phyloP scores from a whole-genome alignment of 2,329 filamentous ascomycete species.

The Sporothrix phasma region DNA sequence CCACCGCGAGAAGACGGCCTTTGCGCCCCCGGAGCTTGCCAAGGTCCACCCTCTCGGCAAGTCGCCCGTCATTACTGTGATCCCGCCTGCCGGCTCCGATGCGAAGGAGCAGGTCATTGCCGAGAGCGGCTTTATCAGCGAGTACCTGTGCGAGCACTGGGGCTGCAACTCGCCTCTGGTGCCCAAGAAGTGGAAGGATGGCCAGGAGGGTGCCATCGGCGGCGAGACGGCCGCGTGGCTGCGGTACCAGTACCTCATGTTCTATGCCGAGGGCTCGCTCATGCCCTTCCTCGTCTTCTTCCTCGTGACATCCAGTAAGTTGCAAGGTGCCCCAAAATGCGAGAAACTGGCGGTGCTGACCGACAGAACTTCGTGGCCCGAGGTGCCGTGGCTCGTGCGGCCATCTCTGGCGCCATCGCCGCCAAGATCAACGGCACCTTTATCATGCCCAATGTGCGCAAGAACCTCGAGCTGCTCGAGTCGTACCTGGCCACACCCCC shows the following conservation, averaged over 20 bases:
- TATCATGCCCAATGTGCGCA: conserved; percentile 38
- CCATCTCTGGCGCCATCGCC: conserved; percentile 38
- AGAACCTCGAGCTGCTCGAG: conserved; percentile 41
- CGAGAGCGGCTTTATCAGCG: conserved; percentile 70
- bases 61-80: conserved; percentile 65
- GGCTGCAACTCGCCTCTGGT: conserved; percentile 36
- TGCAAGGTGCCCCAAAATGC: too few relatives aligned
- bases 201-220: conserved; percentile 46
- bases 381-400: conserved; percentile 43
- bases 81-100: conserved; percentile 23
- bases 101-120: conserved; percentile 53
- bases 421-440: conserved; percentile 33
- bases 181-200: conserved; percentile 45
- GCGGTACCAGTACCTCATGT: conserved; percentile 59
- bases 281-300: conserved; percentile 61
- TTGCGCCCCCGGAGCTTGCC: conserved; percentile 69
- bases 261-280: conserved; percentile 76
- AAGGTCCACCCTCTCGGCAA: conserved; percentile 79
- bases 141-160: conserved; percentile 68
- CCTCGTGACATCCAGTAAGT: conserved; percentile 47
- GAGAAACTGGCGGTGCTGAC: too few relatives aligned
- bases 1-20: conserved; percentile 49
- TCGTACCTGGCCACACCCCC: conserved; percentile 37
- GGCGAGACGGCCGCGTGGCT: conserved; percentile 53
- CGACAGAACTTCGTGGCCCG: conserved; percentile 33